These are phyloP conservation scores for Verticillium tricorpus DNA, from an alignment of 2,329 filamentous ascomycete species.

Conservation along the genomic window DNA sequence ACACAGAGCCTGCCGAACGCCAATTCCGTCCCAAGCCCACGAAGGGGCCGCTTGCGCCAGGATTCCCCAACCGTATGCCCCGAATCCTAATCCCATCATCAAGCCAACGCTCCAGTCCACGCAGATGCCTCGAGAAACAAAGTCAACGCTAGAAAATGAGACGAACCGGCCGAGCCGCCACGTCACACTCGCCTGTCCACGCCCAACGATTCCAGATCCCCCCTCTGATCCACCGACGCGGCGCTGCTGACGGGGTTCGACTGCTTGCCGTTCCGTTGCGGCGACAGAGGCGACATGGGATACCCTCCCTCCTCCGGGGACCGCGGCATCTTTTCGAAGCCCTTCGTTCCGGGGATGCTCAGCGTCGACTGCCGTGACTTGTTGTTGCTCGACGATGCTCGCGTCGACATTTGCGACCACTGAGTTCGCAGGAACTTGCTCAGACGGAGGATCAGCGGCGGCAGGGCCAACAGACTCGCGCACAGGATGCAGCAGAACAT, in stretches of 20 bases:
- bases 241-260: background rate
- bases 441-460: slow-evolving; percentile 27
- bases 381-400: background rate
- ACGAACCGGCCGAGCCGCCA: background rate
- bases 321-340: background rate
- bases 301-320: background rate
- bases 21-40: background rate
- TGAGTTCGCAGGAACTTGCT: background rate
- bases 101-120: background rate
- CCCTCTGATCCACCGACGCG: background rate
- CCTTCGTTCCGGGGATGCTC: background rate
- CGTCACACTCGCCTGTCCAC: background rate
- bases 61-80: background rate
- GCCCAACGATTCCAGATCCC: background rate
- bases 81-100: background rate
- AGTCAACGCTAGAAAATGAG: background rate
- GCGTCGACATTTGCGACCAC: background rate
- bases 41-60: background rate
- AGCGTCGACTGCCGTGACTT: slow-evolving; percentile 6
- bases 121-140: background rate
- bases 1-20: background rate
- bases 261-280: background rate
- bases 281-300: background rate
- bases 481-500: slow-evolving; percentile 32
- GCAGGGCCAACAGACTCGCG: slow-evolving; percentile 35